Conservation (phyloP, 306 rosid genomes). For the Sicyos baderoa region DNA sequence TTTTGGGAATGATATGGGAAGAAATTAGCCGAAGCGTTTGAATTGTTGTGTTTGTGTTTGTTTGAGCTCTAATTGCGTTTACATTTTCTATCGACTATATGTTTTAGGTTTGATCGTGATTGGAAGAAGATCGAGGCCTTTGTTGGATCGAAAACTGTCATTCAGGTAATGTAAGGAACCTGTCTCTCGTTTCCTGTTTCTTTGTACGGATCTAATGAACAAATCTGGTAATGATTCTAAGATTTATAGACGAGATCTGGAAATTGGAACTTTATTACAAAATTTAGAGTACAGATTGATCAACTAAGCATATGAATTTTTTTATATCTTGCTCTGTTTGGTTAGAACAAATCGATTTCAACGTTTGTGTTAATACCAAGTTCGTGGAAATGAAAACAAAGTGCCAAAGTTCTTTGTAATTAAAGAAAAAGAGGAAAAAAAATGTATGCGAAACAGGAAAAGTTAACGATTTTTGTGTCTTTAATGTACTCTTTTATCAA, state of each 20-base stretch:
- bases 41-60: too few species aligned
- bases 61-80: too few species aligned
- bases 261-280: background rate
- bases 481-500: background rate
- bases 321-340: background rate
- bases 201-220: background rate
- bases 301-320: background rate
- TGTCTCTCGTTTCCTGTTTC: background rate
- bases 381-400: too few species aligned
- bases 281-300: background rate
- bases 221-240: background rate
- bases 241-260: background rate
- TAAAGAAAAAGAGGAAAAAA: too few species aligned
- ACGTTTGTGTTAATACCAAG: background rate
- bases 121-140: constrained; percentile 98
- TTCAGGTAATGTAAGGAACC: constrained; percentile 45
- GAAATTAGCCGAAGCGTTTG: too few species aligned
- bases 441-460: background rate
- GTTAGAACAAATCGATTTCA: background rate
- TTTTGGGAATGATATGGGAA: too few species aligned
- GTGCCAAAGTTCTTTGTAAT: background rate
- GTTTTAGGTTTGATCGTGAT: constrained; percentile 85
- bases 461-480: background rate
- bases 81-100: background rate
- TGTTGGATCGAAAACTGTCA: constrained; percentile 94